These are phyloP conservation scores for Mycena citricolor DNA, from an alignment of 1,284 basidiomycete species.

Conservation along the genomic window DNA sequence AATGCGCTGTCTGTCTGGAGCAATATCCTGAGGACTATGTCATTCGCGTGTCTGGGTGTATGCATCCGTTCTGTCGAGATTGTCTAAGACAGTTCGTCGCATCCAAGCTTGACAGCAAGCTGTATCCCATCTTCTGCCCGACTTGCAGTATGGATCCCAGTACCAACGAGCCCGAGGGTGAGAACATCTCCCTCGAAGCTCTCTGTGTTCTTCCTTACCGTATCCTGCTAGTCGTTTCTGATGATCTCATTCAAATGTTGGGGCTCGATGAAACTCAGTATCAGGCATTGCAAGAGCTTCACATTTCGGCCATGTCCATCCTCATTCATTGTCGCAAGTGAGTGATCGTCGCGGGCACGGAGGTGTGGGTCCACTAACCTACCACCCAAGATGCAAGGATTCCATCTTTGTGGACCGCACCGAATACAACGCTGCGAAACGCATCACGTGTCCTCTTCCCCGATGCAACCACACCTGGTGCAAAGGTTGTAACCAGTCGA, in stretches of 20 bases:
- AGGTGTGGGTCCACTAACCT: slow-evolving; percentile 2
- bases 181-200: slow-evolving; percentile 21
- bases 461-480: slow-evolving; percentile 52
- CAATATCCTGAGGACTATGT: slow-evolving; percentile 45
- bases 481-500: slow-evolving; percentile 47
- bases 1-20: slow-evolving; percentile 62
- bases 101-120: slow-evolving; percentile 49
- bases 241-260: slow-evolving; percentile 43
- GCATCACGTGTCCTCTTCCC: slow-evolving; percentile 45
- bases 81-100: slow-evolving; percentile 49
- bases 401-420: slow-evolving; percentile 48
- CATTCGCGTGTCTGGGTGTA: slow-evolving; percentile 45
- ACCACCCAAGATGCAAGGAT: slow-evolving; percentile 41
- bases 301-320: slow-evolving; percentile 52
- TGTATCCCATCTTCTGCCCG: slow-evolving; percentile 64
- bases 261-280: slow-evolving; percentile 50
- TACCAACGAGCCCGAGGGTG: slow-evolving; percentile 39
- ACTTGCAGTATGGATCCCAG: slow-evolving; percentile 41
- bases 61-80: slow-evolving; percentile 54
- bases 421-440: slow-evolving; percentile 43
- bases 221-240: slow-evolving; percentile 39
- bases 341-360: slow-evolving; percentile 4
- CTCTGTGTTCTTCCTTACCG: not conserved
- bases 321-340: slow-evolving; percentile 53
- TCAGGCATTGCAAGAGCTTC: slow-evolving; percentile 51